Percentiles rank a stretch among this genome's conserved stretches.
These are phyloP conservation scores for Carpinus fangiana DNA, from an alignment of 306 rosid species.

Conservation along the genomic window DNA sequence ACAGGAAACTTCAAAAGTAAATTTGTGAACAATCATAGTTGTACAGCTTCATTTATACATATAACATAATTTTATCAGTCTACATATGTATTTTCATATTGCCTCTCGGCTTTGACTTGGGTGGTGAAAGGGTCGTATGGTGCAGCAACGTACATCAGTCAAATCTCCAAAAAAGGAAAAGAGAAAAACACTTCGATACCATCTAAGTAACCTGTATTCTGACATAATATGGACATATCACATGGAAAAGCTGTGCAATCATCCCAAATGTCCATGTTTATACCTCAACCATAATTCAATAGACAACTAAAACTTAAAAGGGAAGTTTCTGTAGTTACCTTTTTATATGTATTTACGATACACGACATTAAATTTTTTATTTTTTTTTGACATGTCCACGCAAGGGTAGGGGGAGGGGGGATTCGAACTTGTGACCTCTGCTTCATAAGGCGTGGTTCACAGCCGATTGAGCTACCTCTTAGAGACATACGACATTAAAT, in stretches of 20 bases:
- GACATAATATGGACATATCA: not conserved
- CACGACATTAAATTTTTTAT: not conserved
- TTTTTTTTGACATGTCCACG: too few species aligned
- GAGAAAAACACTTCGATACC: too few species aligned
- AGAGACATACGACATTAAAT: too few species aligned
- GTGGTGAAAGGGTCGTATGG: not conserved
- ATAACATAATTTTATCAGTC: not conserved
- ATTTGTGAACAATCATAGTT: conserved; percentile 10
- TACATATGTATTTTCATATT: not conserved
- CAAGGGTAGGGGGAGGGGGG: too few species aligned
- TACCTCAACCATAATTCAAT: not conserved
- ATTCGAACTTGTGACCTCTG: too few species aligned
- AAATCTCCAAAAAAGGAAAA: too few species aligned
- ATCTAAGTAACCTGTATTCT: too few species aligned
- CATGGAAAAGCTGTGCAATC: not conserved
- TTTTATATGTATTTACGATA: not conserved
- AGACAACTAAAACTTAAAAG: not conserved
- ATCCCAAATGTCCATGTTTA: not conserved
- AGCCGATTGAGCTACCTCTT: too few species aligned
- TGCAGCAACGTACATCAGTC: not conserved
- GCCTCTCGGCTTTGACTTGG: not conserved
- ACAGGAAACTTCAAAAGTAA: conserved; percentile 27
- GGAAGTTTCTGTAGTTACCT: not conserved
- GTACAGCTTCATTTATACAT: not conserved
- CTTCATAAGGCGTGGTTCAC: too few species aligned